Base-by-base conservation (phyloP, 1,284 basidiomycete species). In the Sanghuangporus weigelae region DNA sequence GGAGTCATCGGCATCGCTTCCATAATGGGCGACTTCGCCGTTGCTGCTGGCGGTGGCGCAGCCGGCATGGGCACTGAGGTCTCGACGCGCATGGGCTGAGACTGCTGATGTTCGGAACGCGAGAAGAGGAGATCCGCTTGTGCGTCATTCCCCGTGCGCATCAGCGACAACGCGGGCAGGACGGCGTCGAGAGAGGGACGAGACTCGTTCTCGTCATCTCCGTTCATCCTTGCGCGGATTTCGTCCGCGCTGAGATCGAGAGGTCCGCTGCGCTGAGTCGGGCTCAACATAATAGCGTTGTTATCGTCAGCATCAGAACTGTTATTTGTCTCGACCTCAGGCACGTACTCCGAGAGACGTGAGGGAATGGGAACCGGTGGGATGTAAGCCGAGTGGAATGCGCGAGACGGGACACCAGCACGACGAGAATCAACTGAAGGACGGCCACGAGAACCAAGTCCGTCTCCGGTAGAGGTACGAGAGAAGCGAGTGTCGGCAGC, bases 221-320 rank as follows among this genome's bases (percentile, higher is more conserved):
- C 72, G 36, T 68, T 65, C 69, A 78, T 71, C 44, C 72, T 73
- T 2, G 74, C 71, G 16, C 76, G 74, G 67, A 93, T 90, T 68
- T 90, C 89, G 44, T 89, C 87, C 0, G 84, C 75, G 3, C 82
- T 86, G 55, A 93, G 79, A 7, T 84, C 78, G 56, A 85, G 69
- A 3, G 92, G 82, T 40, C 92, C 92, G 35, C 75, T 73, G 0
- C 84, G 78, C 73, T 94, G 92, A 3, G 83, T 84, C 8, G 92
- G 92, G 11, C 84, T 86, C 64, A 87, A 69, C 44, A 73, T 67
- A 23, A 67, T 71, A 40, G 68, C 68, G 16, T 73, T 71, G 11
- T 71, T 72, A 53, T 76, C 74, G 38, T 72, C 72, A 21, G 70
- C 73, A 46, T 79, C 78, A 4, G 69, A 74, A 8, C 76, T 69